Base-by-base conservation (phyloP, 148 eudicot species). In the Spergularia marina region DNA sequence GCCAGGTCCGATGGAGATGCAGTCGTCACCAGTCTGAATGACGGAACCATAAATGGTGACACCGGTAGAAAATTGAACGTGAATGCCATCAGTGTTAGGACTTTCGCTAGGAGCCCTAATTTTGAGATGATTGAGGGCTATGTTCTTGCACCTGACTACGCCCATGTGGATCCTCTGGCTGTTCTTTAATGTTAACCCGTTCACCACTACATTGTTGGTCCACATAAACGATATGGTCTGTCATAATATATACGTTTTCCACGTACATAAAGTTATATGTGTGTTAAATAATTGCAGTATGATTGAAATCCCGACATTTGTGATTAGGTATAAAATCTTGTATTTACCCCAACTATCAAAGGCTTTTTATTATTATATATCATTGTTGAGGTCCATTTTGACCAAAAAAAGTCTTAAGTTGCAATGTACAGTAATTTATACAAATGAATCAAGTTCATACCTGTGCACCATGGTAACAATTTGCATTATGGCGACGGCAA, bases 81-180 rank as follows among this genome's bases (percentile, higher is more conserved):
- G 84, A 53, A 90, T 82, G 49, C 91, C 91, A 64, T 90, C 91
- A 5, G 94, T 90, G 79, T 90, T 90, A 2, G 94, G 91, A 78
- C 94, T 90, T 40, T 77, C 76, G 14, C 86, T 77, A 0, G 94
- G 91, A 10, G 91, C 90, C 63, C 69, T 75, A 8, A 90, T 63
- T 5, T 47, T 83, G 20, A 88, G 18, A 40, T 74, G 68, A 12
- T 67, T 76, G 2, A 90, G 17, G 25, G 74, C 73, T 1, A 90
- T 52, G 60, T 86, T 85, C 4, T 34, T 77, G 85, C 89, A 70
- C 0, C 66, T 74, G 51, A 53, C 71, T 16, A 90, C 34, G 25
- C 82, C 81, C 13, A 90, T 70, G 80, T 88, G 89, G 6, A 81
- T 73, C 56, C 39, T 75, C 34, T 88, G 91, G 77, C 91, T 88